phyloP scores from a whole-genome alignment of 306 rosid genomes.

The Oemleria cerasiformis region DNA sequence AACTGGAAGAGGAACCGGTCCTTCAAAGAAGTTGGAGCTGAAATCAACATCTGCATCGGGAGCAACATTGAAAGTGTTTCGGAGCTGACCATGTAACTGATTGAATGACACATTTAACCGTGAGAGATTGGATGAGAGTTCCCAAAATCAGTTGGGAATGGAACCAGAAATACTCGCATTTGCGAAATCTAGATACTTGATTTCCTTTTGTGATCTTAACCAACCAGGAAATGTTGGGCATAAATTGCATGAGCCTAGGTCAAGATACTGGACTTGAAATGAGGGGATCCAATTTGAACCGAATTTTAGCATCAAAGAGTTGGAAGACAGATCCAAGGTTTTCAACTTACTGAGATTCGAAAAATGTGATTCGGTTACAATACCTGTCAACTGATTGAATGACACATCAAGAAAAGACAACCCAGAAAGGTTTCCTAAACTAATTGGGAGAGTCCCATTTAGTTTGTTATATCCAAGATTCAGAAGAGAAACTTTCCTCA shows the following conservation, averaged over 20 bases:
- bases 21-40: conserved; percentile 32
- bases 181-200: conserved; percentile 22
- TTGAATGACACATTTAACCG: conserved; percentile 37
- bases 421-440: conserved; percentile 42
- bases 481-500: conserved; percentile 20
- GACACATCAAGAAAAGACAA: conserved; percentile 31
- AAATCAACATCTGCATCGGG: conserved; percentile 26
- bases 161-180: conserved; percentile 37
- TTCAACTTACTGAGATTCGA: conserved; percentile 20
- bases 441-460: conserved; percentile 39
- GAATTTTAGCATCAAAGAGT: conserved; percentile 34
- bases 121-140: conserved; percentile 12
- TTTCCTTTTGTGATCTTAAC: conserved; percentile 34
- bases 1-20: conserved; percentile 30
- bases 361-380: conserved; percentile 38
- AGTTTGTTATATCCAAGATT: conserved; percentile 26
- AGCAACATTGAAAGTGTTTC: conserved; percentile 21
- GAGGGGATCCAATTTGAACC: conserved; percentile 40
- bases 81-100: conserved; percentile 31
- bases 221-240: conserved; percentile 47
- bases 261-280: conserved; percentile 17
- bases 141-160: conserved; percentile 50
- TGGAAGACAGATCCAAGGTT: conserved; percentile 14
- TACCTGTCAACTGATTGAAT: conserved; percentile 39
- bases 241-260: conserved; percentile 38